Percentiles rank a stretch among this genome's conserved stretches.
Evolutionary conservation across 2,329 filamentous ascomycete species (phyloP).

Genomic region (Ambrosiella beaveri): DNA sequence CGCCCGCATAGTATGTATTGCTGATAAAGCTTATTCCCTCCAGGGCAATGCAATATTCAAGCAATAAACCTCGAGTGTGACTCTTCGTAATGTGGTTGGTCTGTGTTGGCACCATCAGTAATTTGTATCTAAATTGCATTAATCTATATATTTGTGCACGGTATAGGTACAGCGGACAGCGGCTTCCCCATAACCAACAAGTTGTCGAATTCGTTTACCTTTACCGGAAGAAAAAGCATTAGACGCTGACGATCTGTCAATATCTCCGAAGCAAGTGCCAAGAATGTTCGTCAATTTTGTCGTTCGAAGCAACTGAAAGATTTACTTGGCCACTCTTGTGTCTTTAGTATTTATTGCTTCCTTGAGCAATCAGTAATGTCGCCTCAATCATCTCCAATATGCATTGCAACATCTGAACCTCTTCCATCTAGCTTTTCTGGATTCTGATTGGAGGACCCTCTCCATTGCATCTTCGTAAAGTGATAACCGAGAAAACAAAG

Average conservation of each 20-base stretch:
- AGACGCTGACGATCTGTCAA: no score
- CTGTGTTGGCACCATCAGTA: not conserved
- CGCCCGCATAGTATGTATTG: not conserved
- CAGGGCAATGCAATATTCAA: not conserved
- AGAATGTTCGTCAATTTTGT: no score
- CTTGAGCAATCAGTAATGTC: not conserved
- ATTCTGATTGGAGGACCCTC: not conserved
- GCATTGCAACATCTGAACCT: not conserved
- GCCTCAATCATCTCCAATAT: not conserved
- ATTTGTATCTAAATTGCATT: not conserved
- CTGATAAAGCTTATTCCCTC: not conserved
- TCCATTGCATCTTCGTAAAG: not conserved
- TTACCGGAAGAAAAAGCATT: no score
- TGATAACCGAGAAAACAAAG: not conserved
- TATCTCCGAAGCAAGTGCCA: no score
- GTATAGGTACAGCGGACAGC: not conserved
- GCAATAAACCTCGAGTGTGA: not conserved
- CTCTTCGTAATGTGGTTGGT: not conserved
- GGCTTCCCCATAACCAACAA: not conserved
- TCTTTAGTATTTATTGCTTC: no score
- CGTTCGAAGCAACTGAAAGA: no score
- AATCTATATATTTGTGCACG: not conserved
- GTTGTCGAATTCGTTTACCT: no score
- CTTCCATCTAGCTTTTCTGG: not conserved
- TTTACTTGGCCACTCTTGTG: no score